Base-by-base conservation (phyloP, 176 grass and related monocot species). In the Rhipidocladum racemiflorum region DNA sequence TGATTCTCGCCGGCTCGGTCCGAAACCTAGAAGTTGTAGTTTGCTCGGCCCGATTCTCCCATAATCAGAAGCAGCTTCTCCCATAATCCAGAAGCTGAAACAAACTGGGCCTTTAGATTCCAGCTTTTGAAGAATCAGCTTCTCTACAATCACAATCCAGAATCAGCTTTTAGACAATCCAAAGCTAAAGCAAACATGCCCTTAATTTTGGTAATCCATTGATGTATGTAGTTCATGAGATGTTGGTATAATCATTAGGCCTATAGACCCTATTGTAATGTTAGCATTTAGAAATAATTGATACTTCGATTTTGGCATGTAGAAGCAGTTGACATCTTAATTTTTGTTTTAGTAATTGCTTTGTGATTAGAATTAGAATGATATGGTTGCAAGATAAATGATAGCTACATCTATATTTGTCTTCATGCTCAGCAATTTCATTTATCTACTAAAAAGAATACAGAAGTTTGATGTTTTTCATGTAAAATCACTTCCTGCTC, bases 401-500 rank as follows among this genome's bases (percentile, higher is more conserved):
- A 9, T 70, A 70, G 20, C 9, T 23, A 15, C 25, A 51, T 39
- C 49, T 83, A 14, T 62, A 4, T 70, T 76, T 82, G 10, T 63
- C 16, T 53, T 63, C 57, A 78, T 62, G 9, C 6, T 16, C 48
- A 53, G 10, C 15, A 25, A 68, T 84, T 74, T 84, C 23, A 34
- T 67, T 60, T 9, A 50, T 61, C 24, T 72, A 42, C 30, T 75
- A 55, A 34, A 39, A 77, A 65, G 17, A 35, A n/a, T 23, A 23
- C 75, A 65, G 0, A 35, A 48, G 12, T 49, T 34, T 72, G 21
- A 34, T 69, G 17, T 51, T 46, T 57, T 57, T 74, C 56, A 51
- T 63, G 29, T 74, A 45, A 5, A 81, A 74, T 61, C 72, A 24
- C 43, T 29, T 83, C 61, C 30, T 64, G 56, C 30, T 83, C 8